Conservation (phyloP, 2,329 filamentous ascomycete genomes). For the Lachnellula suecica region DNA sequence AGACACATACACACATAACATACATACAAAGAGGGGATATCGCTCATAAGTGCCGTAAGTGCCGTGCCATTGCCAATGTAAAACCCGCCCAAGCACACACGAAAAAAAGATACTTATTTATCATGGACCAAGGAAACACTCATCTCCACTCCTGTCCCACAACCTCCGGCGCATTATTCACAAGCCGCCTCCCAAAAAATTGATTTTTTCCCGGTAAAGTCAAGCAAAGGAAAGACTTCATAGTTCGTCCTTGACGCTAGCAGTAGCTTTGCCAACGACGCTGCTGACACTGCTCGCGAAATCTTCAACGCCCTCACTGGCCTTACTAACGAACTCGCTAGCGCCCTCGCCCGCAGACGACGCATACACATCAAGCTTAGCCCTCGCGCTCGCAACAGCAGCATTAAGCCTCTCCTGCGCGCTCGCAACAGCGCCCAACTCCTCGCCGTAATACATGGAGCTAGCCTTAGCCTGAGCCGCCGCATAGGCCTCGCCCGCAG, state of each 20-base stretch:
- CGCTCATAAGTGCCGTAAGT: neutral
- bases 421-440: slow-evolving; percentile 30
- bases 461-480: slow-evolving; percentile 21
- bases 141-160: too few species aligned
- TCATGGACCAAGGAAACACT: too few species aligned
- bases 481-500: slow-evolving; percentile 18
- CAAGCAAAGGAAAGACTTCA: slow-evolving; percentile 34
- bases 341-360: slow-evolving; percentile 31
- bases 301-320: slow-evolving; percentile 42
- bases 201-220: too few species aligned
- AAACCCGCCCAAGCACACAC: neutral
- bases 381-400: slow-evolving; percentile 30
- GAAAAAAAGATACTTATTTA: neutral
- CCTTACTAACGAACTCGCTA: slow-evolving; percentile 35
- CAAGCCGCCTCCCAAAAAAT: neutral
- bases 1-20: neutral
- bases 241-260: slow-evolving; percentile 51
- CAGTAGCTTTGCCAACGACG: slow-evolving; percentile 39
- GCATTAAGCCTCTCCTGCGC: slow-evolving; percentile 28
- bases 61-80: neutral
- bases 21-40: neutral
- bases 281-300: slow-evolving; percentile 45
- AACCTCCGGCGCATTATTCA: neutral
- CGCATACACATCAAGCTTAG: slow-evolving; percentile 27
- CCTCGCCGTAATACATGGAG: slow-evolving; percentile 24